These are phyloP conservation scores for Lumnitzera racemosa DNA, from an alignment of 345 rosid genomes.

Conservation along the genomic window DNA sequence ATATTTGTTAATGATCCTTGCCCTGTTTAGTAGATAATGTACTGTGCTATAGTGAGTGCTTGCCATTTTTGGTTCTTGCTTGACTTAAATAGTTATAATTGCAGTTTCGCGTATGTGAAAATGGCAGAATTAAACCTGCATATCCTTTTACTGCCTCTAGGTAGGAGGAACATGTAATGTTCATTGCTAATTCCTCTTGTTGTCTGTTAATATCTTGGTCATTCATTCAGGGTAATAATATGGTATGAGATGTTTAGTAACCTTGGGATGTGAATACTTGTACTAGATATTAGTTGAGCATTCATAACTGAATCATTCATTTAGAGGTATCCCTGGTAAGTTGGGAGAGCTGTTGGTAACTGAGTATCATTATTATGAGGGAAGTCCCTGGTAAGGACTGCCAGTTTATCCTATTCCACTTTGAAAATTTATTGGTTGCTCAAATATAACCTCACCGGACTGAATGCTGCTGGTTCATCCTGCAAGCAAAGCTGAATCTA, in stretches of 20 bases:
- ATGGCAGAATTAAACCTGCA: too few species aligned
- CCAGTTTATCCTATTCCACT: slow-evolving; percentile 1
- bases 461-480: slow-evolving; percentile 34
- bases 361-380: slow-evolving; percentile 23
- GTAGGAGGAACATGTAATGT: too few species aligned
- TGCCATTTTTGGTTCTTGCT: too few species aligned
- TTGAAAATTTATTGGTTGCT: slow-evolving; percentile 11
- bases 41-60: too few species aligned
- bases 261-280: slow-evolving; percentile 2
- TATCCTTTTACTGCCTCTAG: too few species aligned
- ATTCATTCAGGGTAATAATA: too few species aligned
- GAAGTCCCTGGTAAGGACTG: slow-evolving; percentile 42
- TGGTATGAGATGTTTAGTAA: slow-evolving; percentile 20
- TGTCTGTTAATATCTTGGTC: too few species aligned
- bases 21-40: too few species aligned
- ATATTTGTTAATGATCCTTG: too few species aligned
- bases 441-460: slow-evolving; percentile 25
- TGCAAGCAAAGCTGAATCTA: slow-evolving; percentile 38
- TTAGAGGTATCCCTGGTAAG: slow-evolving; percentile 10
- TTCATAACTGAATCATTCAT: background rate
- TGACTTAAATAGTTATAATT: too few species aligned
- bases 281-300: slow-evolving; percentile 2
- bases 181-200: too few species aligned
- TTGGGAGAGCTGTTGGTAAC: background rate
- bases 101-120: too few species aligned